Base-by-base conservation (phyloP, 345 rosid species). In the Pelargonium nanum region DNA sequence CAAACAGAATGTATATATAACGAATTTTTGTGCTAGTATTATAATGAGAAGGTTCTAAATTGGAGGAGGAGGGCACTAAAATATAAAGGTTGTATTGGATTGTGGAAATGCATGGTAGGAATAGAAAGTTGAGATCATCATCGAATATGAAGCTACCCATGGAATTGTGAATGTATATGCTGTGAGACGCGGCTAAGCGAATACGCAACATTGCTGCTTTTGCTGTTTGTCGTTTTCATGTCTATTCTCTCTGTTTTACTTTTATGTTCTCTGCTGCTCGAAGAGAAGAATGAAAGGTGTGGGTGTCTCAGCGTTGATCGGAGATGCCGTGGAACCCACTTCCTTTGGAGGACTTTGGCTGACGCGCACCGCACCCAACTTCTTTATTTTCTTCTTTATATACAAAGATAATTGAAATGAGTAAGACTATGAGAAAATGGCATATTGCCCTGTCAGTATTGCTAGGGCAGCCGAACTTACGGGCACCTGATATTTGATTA, bases 281-380 rank as follows among this genome's bases (percentile, higher is more conserved):
- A 2, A 0, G 0, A 22, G 16, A 26, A 2, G 26, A 9, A n/a
- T 23, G 6, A 24, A 4, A 6, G 25, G 45, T 5, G 22, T 22
- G 34, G 19, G 55, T 5, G n/a, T 24, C 20, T 30, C n/a, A n/a
- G n/a, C n/a, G n/a, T n/a, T n/a, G n/a, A 34, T 68, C 61, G 73
- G 45, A 72, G 73, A 70, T 74, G 83, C 62, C 83, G 81, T 80
- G 87, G 87, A 82, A 78, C 81, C 81, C 87, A 85, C 87, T 75
- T 82, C 85, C 84, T 62, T 62, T 45, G 87, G 87, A 65, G 79
- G 82, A 81, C 53, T 58, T 60, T 67, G 59, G 76, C 80, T 80
- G 85, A 78, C 87, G 87, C 71, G 87, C 79, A 56, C 22, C 85
- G 78, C 89, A 84, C 80, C 69, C 61, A n/a, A 30, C 45, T 44